A percentile compares a stretch with the other conserved stretches of the same genome.
Evolutionary conservation across 495 filamentous ascomycete genomes (phyloP).

Genomic region (Penicillium verhagenii): DNA sequence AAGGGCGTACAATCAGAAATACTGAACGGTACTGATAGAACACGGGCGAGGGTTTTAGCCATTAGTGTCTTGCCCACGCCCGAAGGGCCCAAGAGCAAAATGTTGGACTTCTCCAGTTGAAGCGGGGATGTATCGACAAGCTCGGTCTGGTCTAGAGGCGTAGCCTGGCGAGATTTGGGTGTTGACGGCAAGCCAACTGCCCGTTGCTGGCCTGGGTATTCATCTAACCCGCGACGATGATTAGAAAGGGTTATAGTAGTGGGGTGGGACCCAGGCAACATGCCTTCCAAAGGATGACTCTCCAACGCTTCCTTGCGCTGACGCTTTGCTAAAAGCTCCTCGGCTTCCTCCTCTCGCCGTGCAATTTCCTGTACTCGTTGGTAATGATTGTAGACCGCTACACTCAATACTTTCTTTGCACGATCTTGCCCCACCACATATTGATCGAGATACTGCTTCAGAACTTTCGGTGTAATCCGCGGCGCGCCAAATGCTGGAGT

Average conservation of each 20-base stretch:
- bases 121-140: slow-evolving; percentile 59
- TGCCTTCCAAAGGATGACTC: slow-evolving; percentile 58
- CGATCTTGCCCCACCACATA: slow-evolving; percentile 95
- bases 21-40: slow-evolving; percentile 90
- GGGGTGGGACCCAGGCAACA: background rate
- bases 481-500: slow-evolving; percentile 63
- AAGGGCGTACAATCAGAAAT: slow-evolving; percentile 98
- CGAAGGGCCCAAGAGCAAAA: slow-evolving; percentile 89
- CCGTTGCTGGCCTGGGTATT: slow-evolving; percentile 72
- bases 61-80: slow-evolving; percentile 98
- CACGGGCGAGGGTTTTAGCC: slow-evolving; percentile 74
- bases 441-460: slow-evolving; percentile 91
- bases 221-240: slow-evolving; percentile 53
- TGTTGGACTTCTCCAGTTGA: slow-evolving; percentile 92
- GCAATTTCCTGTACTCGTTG: slow-evolving; percentile 77
- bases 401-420: slow-evolving; percentile 91
- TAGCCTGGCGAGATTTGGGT: slow-evolving; percentile 23
- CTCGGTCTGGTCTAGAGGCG: slow-evolving; percentile 31
- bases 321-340: slow-evolving; percentile 55
- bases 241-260: background rate
- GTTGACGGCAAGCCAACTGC: slow-evolving; percentile 44
- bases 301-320: slow-evolving; percentile 49
- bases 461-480: slow-evolving; percentile 71
- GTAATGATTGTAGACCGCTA: slow-evolving; percentile 97
- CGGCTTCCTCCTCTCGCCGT: slow-evolving; percentile 74